These are phyloP conservation scores for Truncatella angustata DNA, from an alignment of 2,329 filamentous ascomycete genomes.

Conservation along the genomic window DNA sequence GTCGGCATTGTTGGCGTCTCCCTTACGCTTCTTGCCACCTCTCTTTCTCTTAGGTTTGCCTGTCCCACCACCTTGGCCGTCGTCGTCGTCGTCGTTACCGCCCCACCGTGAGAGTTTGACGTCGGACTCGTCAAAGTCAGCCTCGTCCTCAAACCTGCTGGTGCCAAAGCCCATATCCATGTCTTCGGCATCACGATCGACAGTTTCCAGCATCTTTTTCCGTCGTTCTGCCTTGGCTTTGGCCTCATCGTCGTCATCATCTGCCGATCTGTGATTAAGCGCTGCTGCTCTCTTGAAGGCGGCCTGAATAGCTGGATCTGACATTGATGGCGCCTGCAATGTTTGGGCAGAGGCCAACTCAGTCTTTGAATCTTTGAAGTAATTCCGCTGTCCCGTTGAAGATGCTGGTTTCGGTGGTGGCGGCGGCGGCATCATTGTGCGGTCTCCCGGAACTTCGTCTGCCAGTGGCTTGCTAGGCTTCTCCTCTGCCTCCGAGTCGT, in stretches of 20 bases:
- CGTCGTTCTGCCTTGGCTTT: conserved; percentile 65
- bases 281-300: conserved; percentile 82
- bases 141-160: conserved; percentile 83
- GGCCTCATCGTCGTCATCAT: conserved; percentile 41
- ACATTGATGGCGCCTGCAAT: conserved; percentile 54
- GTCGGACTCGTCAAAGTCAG: conserved; percentile 68
- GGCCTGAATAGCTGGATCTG: conserved; percentile 76
- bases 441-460: conserved; percentile 21
- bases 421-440: conserved; percentile 44
- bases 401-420: conserved; percentile 42
- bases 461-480: conserved; percentile 16
- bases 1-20: conserved; percentile 72
- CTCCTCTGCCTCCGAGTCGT: conserved; percentile 30
- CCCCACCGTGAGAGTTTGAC: conserved; percentile 69
- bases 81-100: conserved; percentile 49
- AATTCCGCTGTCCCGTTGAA: conserved; percentile 48
- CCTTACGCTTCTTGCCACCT: conserved; percentile 72
- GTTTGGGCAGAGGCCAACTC: conserved; percentile 52
- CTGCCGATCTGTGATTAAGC: conserved; percentile 44
- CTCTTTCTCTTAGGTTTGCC: conserved; percentile 63
- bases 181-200: conserved; percentile 82
- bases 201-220: conserved; percentile 70
- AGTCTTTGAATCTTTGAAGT: conserved; percentile 60
- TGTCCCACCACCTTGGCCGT: conserved; percentile 39
- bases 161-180: conserved; percentile 94